Conservation (phyloP, 2,329 filamentous ascomycete species). For the Hypoxylon sp. region DNA sequence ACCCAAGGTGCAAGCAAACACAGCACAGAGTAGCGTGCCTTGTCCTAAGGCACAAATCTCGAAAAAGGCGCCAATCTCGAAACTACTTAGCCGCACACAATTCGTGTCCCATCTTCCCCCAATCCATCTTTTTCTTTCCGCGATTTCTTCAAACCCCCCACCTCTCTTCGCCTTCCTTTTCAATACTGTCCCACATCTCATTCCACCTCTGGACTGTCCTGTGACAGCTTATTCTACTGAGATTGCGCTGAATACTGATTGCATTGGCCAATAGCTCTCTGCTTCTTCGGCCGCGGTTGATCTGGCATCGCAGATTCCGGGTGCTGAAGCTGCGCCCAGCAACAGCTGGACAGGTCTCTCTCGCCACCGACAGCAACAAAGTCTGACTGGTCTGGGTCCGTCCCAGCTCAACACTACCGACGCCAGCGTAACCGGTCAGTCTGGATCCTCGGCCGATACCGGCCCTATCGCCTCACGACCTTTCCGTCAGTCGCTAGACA, state of each 20-base stretch:
- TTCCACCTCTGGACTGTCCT: neutral
- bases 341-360: conserved; percentile 69
- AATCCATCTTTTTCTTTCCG: neutral
- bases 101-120: neutral
- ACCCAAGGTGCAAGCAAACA: too few species aligned
- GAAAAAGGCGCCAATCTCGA: too few species aligned
- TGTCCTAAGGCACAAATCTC: too few species aligned
- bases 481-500: conserved; percentile 66
- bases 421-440: conserved; percentile 49
- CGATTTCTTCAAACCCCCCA: neutral
- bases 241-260: conserved; percentile 30
- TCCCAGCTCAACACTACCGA: conserved; percentile 50
- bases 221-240: neutral
- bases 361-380: conserved; percentile 73
- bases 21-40: too few species aligned
- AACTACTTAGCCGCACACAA: too few species aligned
- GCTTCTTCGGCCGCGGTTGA: conserved; percentile 83
- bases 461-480: conserved; percentile 58
- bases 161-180: neutral
- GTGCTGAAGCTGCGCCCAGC: conserved; percentile 56
- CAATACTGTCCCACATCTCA: neutral
- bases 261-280: conserved; percentile 67
- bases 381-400: conserved; percentile 57
- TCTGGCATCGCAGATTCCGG: conserved; percentile 73
- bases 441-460: conserved; percentile 52